Evolutionary conservation across 2,329 filamentous ascomycete genomes (phyloP), one percentile per base, ranked within the genome.

Genomic region (Aspergillus fumigatiaffinis): DNA sequence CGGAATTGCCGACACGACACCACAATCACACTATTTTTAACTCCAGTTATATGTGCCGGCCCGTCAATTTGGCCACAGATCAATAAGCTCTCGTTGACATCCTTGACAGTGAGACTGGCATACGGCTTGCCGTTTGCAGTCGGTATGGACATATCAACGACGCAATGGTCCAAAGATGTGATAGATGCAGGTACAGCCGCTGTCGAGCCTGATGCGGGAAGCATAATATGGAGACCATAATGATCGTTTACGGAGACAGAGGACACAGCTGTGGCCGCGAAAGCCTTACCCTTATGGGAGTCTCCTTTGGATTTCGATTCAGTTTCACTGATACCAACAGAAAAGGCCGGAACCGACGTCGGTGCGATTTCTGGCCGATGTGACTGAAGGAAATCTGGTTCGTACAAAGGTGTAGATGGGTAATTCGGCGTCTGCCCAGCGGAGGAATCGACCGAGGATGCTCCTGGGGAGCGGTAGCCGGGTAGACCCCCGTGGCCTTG

Each of bases 1-100:
- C 94, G 85, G 67, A 96, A 91, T 73, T 99, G 94, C n/a, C 89
- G 83, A 53, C 90, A 89, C 6, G 85, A 82, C 2, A 96, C 86
- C 0, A 97, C 85, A 14, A 96, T 74, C n/a, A 91, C 83, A 61
- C 87, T 90, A 66, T 91, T 80, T 52, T 80, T 77, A 1, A 96
- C 77, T 0, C 81, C 83, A 0, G 93, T 97, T 52, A 97, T 84
- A 70, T 97, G 93, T 8, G 88, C 86, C 0, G 94, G 85, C 0
- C 94, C 94, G 44, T 83, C 80, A 5, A 97, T 89, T 55, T 85
- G 84, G 0, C 92, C 92, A 42, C 88, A 89, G 14, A 97, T 78
- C 26, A 99, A 79, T 20, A 97, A 77, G 51, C 87, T 90, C 47
- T 83, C 76, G 26, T 80, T 79, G 59, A 96, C 84, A 63, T 88